Base-by-base conservation (phyloP, 1,139 yeast species). In the Blastobotrys arbuscula region DNA sequence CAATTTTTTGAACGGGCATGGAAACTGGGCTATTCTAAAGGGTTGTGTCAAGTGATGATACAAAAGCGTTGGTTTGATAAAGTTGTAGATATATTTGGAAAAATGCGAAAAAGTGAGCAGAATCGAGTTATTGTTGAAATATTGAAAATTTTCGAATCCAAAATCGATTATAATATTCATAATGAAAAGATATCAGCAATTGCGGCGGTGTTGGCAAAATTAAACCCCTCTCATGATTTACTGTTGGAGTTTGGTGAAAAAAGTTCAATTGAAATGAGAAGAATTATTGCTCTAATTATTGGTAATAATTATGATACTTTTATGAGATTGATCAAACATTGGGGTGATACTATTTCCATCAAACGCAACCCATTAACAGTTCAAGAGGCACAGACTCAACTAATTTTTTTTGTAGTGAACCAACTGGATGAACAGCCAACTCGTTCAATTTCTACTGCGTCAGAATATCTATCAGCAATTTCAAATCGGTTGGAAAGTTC, bases 401-500 rank as follows among this genome's bases (percentile, higher is more conserved):
- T 64, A 23, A 38, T 65, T 6, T 44, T 63, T 13, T 49, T 63
- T 2, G 47, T 60, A 20, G 41, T 60, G n/a, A 49, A 53, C 1
- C 58, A 66, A 33, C 55, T 64, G 3, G 48, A 59, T 7, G 55
- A 59, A 10, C 37, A 56, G 0, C 59, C 59, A 39, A 43, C 66
- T 0, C 49, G 55, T 9, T 50, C 38, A 2, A 50, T 74, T 19
- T 54, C 70, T 40, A 58, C 57, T 12, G 62, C 68, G 24, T 50
- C 64, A 2, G 55, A 50, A 0, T 78, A 74, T 52, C 59, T 77
- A 15, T 63, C 68, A 20, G 73, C 75, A 0, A 64, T 78, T 15
- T 71, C 81, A 1, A 70, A 67, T 48, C 62, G 78, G 26, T 66
- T 78, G n/a, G 66, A 64, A 44, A 72, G 81, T 0, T 64, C 66